Conservation (phyloP, 169 alveolate genomes). For the Eimeria nieschulzi region DNA sequence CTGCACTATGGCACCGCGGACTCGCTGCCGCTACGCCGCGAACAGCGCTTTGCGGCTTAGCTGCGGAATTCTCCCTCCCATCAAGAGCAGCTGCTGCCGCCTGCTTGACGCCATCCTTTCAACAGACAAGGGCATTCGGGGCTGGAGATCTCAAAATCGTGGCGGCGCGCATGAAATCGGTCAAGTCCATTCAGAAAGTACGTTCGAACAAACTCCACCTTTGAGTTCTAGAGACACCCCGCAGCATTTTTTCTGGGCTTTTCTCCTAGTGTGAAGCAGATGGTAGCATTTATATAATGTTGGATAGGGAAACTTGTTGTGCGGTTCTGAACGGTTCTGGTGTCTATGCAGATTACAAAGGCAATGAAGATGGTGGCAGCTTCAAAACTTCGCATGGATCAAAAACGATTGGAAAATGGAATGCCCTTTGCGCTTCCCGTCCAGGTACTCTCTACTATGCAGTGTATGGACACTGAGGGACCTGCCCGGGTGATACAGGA, state of each 20-base stretch:
- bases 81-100: background rate
- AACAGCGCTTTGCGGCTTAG: background rate
- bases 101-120: background rate
- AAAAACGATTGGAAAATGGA: slow-evolving; percentile 85
- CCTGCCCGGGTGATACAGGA: no score
- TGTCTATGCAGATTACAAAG: slow-evolving; percentile 64
- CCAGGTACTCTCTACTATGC: slow-evolving; percentile 60
- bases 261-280: no score
- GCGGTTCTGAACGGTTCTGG: no score
- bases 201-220: slow-evolving; percentile 73
- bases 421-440: slow-evolving; percentile 82
- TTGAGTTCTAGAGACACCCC: background rate
- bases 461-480: background rate
- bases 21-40: background rate
- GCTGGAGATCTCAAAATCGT: slow-evolving; percentile 80
- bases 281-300: no score
- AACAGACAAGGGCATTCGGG: slow-evolving; percentile 60
- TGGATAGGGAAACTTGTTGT: no score
- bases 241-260: background rate
- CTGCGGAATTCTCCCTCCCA: background rate
- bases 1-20: background rate
- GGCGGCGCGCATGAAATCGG: slow-evolving; percentile 92
- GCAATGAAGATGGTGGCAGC: slow-evolving; percentile 95
- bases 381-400: slow-evolving; percentile 93
- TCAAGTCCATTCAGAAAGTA: slow-evolving; percentile 93